phyloP scores from a whole-genome alignment of 2,329 filamentous ascomycete genomes.

The Stagonosporopsis cucurbitacearum region DNA sequence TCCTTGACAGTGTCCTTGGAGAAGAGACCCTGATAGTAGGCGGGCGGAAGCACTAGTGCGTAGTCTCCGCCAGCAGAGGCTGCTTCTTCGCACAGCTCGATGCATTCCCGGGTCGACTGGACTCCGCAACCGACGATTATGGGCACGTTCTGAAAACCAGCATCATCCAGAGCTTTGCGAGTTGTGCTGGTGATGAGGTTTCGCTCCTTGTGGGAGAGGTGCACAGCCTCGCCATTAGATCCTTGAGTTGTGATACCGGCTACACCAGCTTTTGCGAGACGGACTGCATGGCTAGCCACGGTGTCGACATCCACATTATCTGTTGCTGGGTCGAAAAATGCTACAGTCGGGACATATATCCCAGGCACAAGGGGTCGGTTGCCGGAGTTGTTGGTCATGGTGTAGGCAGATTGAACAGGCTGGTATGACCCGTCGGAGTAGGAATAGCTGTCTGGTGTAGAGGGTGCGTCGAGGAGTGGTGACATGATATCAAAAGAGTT shows the following conservation, averaged over 20 bases:
- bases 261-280: constrained; percentile 74
- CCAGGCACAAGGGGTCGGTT: constrained; percentile 49
- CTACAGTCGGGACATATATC: constrained; percentile 54
- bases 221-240: constrained; percentile 83
- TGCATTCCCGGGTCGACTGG: constrained; percentile 75
- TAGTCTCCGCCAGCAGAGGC: constrained; percentile 74
- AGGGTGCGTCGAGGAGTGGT: constrained; percentile 50
- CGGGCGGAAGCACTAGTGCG: constrained; percentile 76
- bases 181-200: constrained; percentile 72
- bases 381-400: constrained; percentile 47
- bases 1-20: constrained; percentile 64
- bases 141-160: constrained; percentile 70
- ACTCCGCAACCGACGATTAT: constrained; percentile 78
- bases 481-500: constrained; percentile 40
- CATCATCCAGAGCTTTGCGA: constrained; percentile 70
- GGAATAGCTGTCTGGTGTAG: constrained; percentile 44
- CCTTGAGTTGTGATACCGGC: constrained; percentile 78
- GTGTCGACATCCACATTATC: constrained; percentile 53
- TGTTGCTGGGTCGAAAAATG: constrained; percentile 51
- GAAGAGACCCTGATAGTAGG: constrained; percentile 75
- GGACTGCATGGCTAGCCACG: constrained; percentile 60
- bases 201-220: constrained; percentile 74
- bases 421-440: constrained; percentile 38
- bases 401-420: constrained; percentile 45
- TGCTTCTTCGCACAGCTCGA: constrained; percentile 73